Evolutionary conservation across 371 early-diverging fungal genomes (phyloP).

Genomic region (Mucor ambiguus): DNA sequence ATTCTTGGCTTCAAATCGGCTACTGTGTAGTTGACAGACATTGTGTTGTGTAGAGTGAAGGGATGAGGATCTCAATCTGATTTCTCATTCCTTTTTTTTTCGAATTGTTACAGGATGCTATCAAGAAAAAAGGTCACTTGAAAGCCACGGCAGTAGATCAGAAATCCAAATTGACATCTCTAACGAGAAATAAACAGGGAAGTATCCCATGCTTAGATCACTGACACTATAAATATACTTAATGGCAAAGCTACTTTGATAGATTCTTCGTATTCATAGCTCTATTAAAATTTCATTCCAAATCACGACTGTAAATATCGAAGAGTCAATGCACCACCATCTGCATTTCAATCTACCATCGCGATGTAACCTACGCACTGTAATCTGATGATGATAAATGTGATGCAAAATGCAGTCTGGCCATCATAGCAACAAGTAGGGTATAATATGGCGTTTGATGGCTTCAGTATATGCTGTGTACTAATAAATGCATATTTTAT

Average conservation of each 20-base stretch:
- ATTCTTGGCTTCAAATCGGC: slow-evolving; percentile 68
- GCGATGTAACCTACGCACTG: neutral
- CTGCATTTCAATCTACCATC: neutral
- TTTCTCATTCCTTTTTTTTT: neutral
- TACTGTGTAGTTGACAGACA: slow-evolving; percentile 48
- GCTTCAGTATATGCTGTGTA: neutral
- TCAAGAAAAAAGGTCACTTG: neutral
- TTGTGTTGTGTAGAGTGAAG: neutral
- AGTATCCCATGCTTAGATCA: neutral
- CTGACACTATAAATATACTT: neutral
- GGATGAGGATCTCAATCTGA: neutral
- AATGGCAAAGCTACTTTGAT: neutral
- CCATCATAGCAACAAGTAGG: neutral
- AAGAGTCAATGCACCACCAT: neutral
- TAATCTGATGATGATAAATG: neutral
- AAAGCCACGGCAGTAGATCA: neutral
- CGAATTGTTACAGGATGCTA: neutral
- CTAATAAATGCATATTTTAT: neutral
- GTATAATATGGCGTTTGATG: neutral
- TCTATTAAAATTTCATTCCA: neutral
- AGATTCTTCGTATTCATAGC: neutral
- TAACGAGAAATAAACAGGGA: neutral
- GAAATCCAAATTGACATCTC: neutral
- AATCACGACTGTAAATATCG: neutral
- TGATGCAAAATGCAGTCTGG: neutral